Base-by-base conservation (phyloP, 768 basidiomycete species). In the Cystofilobasidium macerans region DNA sequence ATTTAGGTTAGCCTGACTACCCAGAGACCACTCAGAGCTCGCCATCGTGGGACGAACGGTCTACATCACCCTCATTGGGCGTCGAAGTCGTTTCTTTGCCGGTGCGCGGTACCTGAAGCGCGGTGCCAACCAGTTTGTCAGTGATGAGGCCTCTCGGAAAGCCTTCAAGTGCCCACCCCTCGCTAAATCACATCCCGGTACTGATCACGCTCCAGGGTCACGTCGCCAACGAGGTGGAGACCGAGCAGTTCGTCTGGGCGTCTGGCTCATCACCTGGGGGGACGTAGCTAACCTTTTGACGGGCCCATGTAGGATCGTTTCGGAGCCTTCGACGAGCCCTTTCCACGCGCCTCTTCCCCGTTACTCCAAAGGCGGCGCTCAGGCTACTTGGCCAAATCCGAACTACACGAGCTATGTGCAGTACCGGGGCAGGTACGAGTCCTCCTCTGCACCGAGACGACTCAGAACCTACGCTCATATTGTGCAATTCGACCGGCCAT, bases 221-320 rank as follows among this genome's bases (percentile, higher is more conserved):
- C 73, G 94, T 98, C 13, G 94, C 94, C 3, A 99, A 99, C 73
- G 95, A 98, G 75, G 95, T 99, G 1, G 95, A 99, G 77, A 95
- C 92, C 0, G 95, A 99, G 74, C 95, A 99, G 72, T 67, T 7
- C n/a, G 65, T 38, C 20, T n/a, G 9, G 22, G 12, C 3, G 24
- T 28, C 28, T 43, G 7, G n/a, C n/a, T n/a, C 22, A 26, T 32
- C 2, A 14, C 18, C n/a, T 20, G 13, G 18, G 57, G 2, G 9
- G 26, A 9, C 22, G 5, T n/a, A 33, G 22, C n/a, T 28, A n/a
- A 18, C 18, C 56, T 2, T 16, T 24, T 8, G 7, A 2, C n/a
- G 26, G 32, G 35, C 28, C 36, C 42, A 2, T 16, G 3, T 51
- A 67, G 65, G 43, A 94, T 99, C 59, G 89, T 94, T 0, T 87